phyloP scores from a whole-genome alignment of 2,329 filamentous ascomycete genomes.

The Cladophialophora bantiana region DNA sequence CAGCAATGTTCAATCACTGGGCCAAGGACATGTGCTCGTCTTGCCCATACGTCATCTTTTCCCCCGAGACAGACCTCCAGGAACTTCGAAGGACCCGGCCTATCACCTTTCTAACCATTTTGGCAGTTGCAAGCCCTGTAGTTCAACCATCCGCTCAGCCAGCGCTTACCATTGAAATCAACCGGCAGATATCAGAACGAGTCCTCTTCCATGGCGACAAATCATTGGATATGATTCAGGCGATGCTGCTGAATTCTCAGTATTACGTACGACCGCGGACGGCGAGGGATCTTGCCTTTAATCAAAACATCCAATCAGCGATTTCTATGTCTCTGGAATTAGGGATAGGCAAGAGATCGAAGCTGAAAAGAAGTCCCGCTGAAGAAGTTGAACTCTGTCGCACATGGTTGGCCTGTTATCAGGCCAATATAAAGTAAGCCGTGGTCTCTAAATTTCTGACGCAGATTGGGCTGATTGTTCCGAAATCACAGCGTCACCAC shows the following conservation, averaged over 20 bases:
- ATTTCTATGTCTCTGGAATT: conserved; percentile 83
- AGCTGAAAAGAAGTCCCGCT: conserved; percentile 49
- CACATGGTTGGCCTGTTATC: conserved; percentile 67
- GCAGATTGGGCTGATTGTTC: conserved; percentile 55
- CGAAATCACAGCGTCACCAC: conserved; percentile 62
- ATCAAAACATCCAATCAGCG: conserved; percentile 81
- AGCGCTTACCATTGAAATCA: conserved; percentile 70
- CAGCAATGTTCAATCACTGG: conserved; percentile 63
- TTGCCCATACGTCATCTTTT: conserved; percentile 66
- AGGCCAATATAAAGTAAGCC: conserved; percentile 58
- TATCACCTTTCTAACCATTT: conserved; percentile 64
- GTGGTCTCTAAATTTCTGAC: conserved; percentile 43
- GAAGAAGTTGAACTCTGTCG: conserved; percentile 64
- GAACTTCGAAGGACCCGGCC: conserved; percentile 65
- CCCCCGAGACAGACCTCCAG: conserved; percentile 59
- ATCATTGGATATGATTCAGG: conserved; percentile 82
- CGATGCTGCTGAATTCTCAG: conserved; percentile 73
- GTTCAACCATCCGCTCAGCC: conserved; percentile 63
- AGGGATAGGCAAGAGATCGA: conserved; percentile 69
- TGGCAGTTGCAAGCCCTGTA: conserved; percentile 61
- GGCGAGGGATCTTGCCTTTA: conserved; percentile 86
- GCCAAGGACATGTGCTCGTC: conserved; percentile 59
- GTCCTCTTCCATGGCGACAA: conserved; percentile 79
- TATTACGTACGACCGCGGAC: conserved; percentile 86
- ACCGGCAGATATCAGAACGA: conserved; percentile 74